Conservation (phyloP, 106 monocot genomes). For the Allium cepa region DNA sequence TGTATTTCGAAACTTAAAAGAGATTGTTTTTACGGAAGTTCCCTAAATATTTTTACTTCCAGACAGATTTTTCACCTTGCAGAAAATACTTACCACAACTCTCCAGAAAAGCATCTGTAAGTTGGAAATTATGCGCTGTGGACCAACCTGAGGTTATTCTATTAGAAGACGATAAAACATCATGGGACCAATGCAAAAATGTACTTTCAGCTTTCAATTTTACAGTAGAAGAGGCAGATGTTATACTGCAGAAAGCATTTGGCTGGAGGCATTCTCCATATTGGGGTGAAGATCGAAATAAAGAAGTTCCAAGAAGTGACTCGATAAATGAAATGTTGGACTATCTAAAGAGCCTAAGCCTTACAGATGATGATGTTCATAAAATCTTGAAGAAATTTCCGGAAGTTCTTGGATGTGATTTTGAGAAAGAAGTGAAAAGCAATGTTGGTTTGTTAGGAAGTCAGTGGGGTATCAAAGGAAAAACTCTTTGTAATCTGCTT, state of each 20-base stretch:
- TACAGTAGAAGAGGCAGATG: slow-evolving; percentile 39
- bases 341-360: slow-evolving; percentile 54
- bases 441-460: slow-evolving; percentile 59
- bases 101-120: slow-evolving; percentile 3
- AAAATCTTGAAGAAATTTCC: slow-evolving; percentile 92
- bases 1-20: neutral
- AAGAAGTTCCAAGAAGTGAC: slow-evolving; percentile 38
- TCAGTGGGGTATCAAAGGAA: slow-evolving; percentile 88
- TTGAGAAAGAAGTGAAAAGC: slow-evolving; percentile 54
- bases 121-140: slow-evolving; percentile 22
- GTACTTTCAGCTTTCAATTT: slow-evolving; percentile 48
- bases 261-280: slow-evolving; percentile 84
- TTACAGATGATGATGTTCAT: slow-evolving; percentile 72
- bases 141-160: slow-evolving; percentile 21
- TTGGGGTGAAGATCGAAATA: slow-evolving; percentile 83
- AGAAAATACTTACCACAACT: slow-evolving; percentile 6
- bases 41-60: slow-evolving; percentile 4
- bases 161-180: slow-evolving; percentile 37
- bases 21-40: too few relatives aligned
- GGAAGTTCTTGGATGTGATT: slow-evolving; percentile 76
- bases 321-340: slow-evolving; percentile 30
- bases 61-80: slow-evolving; percentile 25
- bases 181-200: slow-evolving; percentile 54
- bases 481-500: slow-evolving; percentile 66
- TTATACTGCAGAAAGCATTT: slow-evolving; percentile 75